Conservation (phyloP, 768 basidiomycete genomes). For the Boletus rufocinnamomeus region DNA sequence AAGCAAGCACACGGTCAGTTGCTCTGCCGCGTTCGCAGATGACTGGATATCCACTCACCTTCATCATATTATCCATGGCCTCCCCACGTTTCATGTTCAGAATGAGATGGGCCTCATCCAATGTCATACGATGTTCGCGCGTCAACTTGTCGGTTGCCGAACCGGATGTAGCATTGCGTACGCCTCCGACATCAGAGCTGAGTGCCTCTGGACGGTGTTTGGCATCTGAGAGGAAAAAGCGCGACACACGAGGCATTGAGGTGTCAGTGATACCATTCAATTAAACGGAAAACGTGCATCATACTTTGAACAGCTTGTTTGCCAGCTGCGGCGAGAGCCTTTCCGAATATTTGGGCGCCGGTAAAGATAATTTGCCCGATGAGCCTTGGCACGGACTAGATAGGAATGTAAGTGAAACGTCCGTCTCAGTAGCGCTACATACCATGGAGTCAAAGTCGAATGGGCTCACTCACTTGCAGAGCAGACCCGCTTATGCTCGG, state of each 20-base stretch:
- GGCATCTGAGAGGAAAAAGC: slow-evolving; percentile 61
- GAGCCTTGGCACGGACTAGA: slow-evolving; percentile 75
- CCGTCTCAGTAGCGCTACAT: neutral
- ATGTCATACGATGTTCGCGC: slow-evolving; percentile 85
- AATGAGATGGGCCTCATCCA: slow-evolving; percentile 94
- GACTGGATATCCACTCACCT: slow-evolving; percentile 48
- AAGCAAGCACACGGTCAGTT: slow-evolving; percentile 10
- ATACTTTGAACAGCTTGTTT: slow-evolving; percentile 91
- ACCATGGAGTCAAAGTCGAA: slow-evolving; percentile 25
- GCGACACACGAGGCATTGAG: neutral
- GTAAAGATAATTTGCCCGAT: slow-evolving; percentile 79
- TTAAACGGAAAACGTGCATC: slow-evolving; percentile 29
- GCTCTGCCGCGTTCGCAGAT: neutral
- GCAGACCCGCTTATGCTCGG: neutral
- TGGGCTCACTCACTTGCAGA: neutral
- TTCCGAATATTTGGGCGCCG: slow-evolving; percentile 83
- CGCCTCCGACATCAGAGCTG: slow-evolving; percentile 70
- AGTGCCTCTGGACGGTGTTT: slow-evolving; percentile 73
- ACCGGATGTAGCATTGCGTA: slow-evolving; percentile 72
- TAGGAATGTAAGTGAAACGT: slow-evolving; percentile 1
- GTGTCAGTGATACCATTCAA: slow-evolving; percentile 2
- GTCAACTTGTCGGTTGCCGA: slow-evolving; percentile 81
- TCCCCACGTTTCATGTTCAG: slow-evolving; percentile 84
- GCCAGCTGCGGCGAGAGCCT: slow-evolving; percentile 88
- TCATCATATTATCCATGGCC: slow-evolving; percentile 63